Base-by-base conservation (phyloP, 208 protist species). In the Leishmania gerbilli region DNA sequence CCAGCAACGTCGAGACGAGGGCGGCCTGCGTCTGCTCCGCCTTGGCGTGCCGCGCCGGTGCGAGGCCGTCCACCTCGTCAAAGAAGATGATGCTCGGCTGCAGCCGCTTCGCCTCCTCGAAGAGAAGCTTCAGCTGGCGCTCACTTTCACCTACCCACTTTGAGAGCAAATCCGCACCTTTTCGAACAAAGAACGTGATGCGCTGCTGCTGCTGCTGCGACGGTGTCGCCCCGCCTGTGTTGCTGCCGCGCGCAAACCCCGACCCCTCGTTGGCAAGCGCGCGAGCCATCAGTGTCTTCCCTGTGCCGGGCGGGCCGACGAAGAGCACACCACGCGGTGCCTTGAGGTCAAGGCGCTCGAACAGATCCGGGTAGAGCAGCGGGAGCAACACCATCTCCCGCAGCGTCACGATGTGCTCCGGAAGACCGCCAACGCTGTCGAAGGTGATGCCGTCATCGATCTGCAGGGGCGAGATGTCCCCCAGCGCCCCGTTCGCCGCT, bases 1-100 rank as follows among this genome's bases (percentile, higher is more conserved):
- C 94, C 19, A 99, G 91, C n/a, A 99, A 90, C 51, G 94, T 97
- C 8, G 94, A 88, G 31, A 97, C 94, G 65, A 97, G 88, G 3
- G 94, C 94, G 21, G 94, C 93, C 79, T 96, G 92, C 21, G 93
- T 90, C 80, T 96, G 93, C 80, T 96, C 94, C 40, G 88, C 84
- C 80, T 95, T 96, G 24, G 90, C 84, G 85, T 96, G 91, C 51
- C 94, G 88, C 68, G 87, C 84, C 17, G 94, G 94, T 4, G 91
- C 94, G 4, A 99, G 92, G 11, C 99, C 99, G 90, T 99, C 99
- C 31, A 99, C 96, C 90, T 99, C 99, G 90, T 99, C 99, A 78
- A 99, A 99, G 88, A 99, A 99, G 71, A 99, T 99, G 79, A 99
- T 99, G 79, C 98, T 95, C 69, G 98, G 97, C 81, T 97, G 92